A percentile compares a stretch with the other conserved stretches of the same genome.
phyloP scores from a whole-genome alignment of 257 asterid genomes.

The Knoxia roxburghii region DNA sequence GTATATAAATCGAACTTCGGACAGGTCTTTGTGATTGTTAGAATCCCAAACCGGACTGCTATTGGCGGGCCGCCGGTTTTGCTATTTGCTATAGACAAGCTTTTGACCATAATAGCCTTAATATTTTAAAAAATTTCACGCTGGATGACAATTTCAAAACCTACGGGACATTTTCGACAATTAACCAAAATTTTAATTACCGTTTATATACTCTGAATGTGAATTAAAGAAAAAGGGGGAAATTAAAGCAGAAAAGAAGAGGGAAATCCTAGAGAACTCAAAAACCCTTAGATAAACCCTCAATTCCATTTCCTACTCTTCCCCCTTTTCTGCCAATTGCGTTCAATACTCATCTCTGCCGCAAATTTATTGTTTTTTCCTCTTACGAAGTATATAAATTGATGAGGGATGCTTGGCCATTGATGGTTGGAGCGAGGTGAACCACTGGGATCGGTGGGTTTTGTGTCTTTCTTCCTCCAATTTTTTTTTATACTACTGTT shows the following conservation, averaged over 20 bases:
- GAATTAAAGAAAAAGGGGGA: neutral
- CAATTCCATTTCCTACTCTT: neutral
- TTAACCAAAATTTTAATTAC: no score
- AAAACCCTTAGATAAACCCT: conserved; percentile 8
- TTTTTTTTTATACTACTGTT: neutral
- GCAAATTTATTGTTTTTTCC: neutral
- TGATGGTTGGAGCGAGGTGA: neutral
- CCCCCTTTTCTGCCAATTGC: neutral
- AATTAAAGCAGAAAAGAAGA: neutral
- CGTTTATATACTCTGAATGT: no score
- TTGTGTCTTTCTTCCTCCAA: neutral
- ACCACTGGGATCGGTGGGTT: neutral
- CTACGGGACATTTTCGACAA: no score
- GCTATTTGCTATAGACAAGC: no score
- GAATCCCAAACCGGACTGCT: no score
- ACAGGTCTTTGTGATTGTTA: no score
- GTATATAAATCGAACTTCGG: no score
- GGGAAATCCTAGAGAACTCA: conserved; percentile 2
- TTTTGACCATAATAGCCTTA: no score
- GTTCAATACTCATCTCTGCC: neutral
- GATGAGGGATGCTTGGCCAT: neutral
- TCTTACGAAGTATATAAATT: no score
- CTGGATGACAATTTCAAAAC: no score
- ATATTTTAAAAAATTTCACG: no score
- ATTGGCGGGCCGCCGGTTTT: no score